Conservation (phyloP, 2,329 filamentous ascomycete genomes). For the Nemania abortiva region DNA sequence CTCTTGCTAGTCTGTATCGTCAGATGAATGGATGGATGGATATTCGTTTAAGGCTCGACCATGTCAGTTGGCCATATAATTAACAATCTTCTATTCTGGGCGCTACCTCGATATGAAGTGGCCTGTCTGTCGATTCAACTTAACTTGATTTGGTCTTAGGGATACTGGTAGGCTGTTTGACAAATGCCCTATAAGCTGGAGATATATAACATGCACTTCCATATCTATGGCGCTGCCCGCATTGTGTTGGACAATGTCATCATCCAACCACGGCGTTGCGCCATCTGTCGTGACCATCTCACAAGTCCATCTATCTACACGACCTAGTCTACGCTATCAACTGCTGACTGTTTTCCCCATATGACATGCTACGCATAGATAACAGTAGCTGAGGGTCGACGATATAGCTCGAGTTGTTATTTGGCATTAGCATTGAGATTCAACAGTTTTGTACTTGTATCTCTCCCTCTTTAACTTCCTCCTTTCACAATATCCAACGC, state of each 20-base stretch:
- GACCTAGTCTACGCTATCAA: not conserved
- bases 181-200: constrained; percentile 14
- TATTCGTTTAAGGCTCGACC: constrained; percentile 7
- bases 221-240: not conserved
- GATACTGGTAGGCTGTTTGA: constrained; percentile 2
- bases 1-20: not conserved
- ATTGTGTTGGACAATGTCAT: constrained; percentile 18
- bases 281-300: constrained; percentile 30
- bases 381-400: constrained; percentile 10
- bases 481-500: constrained; percentile 3
- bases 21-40: not conserved
- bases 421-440: not conserved
- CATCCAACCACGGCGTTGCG: constrained; percentile 28
- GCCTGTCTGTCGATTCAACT: constrained; percentile 3
- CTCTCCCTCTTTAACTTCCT: not conserved
- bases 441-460: not conserved
- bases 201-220: constrained; percentile 21
- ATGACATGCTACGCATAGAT: not conserved
- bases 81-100: not conserved
- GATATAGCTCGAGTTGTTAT: not conserved
- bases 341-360: constrained; percentile 7
- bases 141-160: constrained; percentile 15
- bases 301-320: constrained; percentile 3
- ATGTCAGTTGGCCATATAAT: not conserved
- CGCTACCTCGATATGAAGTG: not conserved